Evolutionary conservation across 148 eudicot genomes (phyloP), one percentile per base, ranked within the genome.

Genomic region (Fagopyrum esculentum): DNA sequence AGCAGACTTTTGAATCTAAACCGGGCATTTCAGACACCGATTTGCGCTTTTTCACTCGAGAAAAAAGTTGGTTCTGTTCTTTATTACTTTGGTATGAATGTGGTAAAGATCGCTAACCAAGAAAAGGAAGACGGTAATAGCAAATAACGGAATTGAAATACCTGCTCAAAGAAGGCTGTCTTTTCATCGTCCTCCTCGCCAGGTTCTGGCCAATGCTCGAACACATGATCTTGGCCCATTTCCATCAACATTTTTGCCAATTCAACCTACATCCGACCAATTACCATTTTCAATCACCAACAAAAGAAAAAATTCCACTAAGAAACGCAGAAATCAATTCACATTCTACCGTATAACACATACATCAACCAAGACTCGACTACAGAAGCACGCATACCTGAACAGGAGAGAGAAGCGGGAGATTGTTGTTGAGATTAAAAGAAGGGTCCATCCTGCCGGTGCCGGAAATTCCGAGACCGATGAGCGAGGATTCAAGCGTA

Each of bases 151-250:
- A 26, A 22, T 50, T 91, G 89, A 16, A 78, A 71, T 9, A 91
- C 98, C 97, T 94, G 98, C 69, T 91, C 88, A 55, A 91, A 89
- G 77, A 91, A 88, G 29, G 85, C 89, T 17, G 46, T 47, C 80
- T 94, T 94, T 79, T 87, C 82, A 78, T 87, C 90, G 79, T 91
- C 97, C 56, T 94, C 91, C 61, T 83, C 82, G 6, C 97, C 98
- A 48, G 88, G 91, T 30, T 84, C 83, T 22, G 91, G 82, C 98
- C 98, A 94, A 49, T 86, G 82, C 77, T 85, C 77, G 77, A 94
- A 94, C 84, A 94, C 59, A 77, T 91, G 97, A 26, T 77, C 66
- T 78, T 94, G 98, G 8, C 82, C 91, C 89, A 84, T 81, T 66
- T 87, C 88, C 79, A 91, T 15, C 81, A 94, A 81, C 88, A 87